phyloP scores from a whole-genome alignment of 768 basidiomycete species.

The Rubroboletus satanas region DNA sequence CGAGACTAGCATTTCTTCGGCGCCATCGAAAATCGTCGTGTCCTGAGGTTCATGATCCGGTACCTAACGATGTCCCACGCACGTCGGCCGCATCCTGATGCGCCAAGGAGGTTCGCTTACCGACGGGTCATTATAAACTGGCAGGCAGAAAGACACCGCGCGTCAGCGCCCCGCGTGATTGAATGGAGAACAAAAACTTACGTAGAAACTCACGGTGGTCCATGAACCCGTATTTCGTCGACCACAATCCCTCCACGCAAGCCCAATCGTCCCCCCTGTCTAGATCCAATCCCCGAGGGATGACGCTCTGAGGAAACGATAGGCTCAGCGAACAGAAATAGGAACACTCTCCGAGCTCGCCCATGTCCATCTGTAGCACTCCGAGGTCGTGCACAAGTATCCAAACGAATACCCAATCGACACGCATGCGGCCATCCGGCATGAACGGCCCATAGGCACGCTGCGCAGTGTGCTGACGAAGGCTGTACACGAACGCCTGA shows the following conservation, averaged over 20 bases:
- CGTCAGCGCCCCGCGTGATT: conserved; percentile 2
- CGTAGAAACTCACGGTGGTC: conserved; percentile 65
- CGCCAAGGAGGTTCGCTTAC: conserved; percentile 12
- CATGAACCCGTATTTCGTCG: conserved; percentile 61
- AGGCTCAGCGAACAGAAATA: conserved; percentile 44
- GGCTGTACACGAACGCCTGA: conserved; percentile 58
- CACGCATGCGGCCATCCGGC: conserved; percentile 37
- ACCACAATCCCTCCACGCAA: conserved; percentile 55
- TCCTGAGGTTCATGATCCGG: conserved; percentile 36
- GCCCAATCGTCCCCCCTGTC: conserved; percentile 31
- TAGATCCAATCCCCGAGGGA: conserved; percentile 38
- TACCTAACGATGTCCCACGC: conserved; percentile 17
- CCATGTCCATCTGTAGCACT: conserved; percentile 46
- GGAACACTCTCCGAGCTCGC: conserved; percentile 31
- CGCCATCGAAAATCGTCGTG: conserved; percentile 46
- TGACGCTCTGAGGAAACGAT: conserved; percentile 49
- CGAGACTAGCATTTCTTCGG: conserved; percentile 49
- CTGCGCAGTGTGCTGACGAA: conserved; percentile 49
- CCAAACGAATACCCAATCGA: conserved; percentile 61
- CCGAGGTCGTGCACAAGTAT: conserved; percentile 54
- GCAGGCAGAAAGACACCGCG: background rate
- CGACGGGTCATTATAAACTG: conserved; percentile 49
- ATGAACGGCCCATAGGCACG: conserved; percentile 58
- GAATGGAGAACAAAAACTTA: conserved; percentile 32
- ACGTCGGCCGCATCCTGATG: background rate